Percentiles rank a stretch among this genome's conserved stretches.
phyloP scores from a whole-genome alignment of 495 filamentous ascomycete species.

The Trichocladium uniseriatum region DNA sequence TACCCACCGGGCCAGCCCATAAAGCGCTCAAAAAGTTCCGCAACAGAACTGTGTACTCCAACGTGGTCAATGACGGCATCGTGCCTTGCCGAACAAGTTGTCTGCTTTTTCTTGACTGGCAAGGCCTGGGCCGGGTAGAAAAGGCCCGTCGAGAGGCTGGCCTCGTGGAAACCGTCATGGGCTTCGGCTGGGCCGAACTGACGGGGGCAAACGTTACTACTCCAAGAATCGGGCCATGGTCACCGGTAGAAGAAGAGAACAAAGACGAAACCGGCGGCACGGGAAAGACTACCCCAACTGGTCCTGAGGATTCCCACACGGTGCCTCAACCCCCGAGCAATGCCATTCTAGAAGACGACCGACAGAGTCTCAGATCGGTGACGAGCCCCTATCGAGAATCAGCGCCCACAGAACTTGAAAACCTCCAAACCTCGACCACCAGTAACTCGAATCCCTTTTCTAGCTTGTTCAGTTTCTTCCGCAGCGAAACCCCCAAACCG shows the following conservation, averaged over 20 bases:
- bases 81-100: constrained; percentile 92
- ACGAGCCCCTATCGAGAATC: constrained; percentile 14
- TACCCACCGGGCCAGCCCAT: constrained; percentile 90
- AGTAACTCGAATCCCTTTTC: constrained; percentile 40
- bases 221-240: constrained; percentile 29
- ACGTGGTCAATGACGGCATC: constrained; percentile 97
- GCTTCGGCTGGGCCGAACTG: constrained; percentile 90
- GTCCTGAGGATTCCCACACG: constrained; percentile 26
- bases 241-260: constrained; percentile 19
- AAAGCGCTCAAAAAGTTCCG: constrained; percentile 75
- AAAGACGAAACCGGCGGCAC: constrained; percentile 16
- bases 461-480: constrained; percentile 56
- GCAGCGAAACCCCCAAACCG: constrained; percentile 30
- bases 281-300: constrained; percentile 20
- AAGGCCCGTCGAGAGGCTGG: constrained; percentile 90
- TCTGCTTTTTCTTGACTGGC: constrained; percentile 94
- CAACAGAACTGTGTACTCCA: constrained; percentile 89
- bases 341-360: constrained; percentile 46
- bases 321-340: constrained; percentile 53
- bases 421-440: constrained; percentile 19
- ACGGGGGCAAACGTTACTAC: constrained; percentile 58
- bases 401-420: constrained; percentile 13
- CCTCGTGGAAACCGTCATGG: constrained; percentile 80
- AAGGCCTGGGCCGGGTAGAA: constrained; percentile 82
- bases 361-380: constrained; percentile 34